Conservation (phyloP, 106 monocot species). For the Dactylorhiza incarnata region DNA sequence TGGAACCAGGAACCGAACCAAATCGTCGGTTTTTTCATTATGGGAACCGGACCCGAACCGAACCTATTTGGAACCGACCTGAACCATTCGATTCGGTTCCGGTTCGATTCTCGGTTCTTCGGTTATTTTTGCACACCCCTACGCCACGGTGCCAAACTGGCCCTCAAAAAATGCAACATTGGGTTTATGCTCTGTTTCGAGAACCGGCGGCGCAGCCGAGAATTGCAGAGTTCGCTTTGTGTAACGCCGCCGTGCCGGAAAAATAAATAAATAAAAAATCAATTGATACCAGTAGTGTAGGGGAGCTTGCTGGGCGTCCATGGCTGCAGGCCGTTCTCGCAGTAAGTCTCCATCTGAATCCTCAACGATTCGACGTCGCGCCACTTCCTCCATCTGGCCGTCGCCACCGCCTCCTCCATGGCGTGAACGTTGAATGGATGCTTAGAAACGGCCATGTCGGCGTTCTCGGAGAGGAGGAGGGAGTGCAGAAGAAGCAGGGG, state of each 20-base stretch:
- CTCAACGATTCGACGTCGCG: slow-evolving; percentile 46
- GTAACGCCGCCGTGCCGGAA: too few relatives aligned
- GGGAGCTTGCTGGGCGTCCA: slow-evolving; percentile 75
- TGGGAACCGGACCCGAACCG: too few relatives aligned
- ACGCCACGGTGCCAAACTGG: not conserved
- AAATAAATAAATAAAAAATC: not conserved
- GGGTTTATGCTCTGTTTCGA: not conserved
- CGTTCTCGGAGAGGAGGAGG: slow-evolving; percentile 35
- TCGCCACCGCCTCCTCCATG: slow-evolving; percentile 91
- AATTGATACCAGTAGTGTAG: slow-evolving; percentile 46
- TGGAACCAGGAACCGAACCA: too few relatives aligned
- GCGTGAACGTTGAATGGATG: slow-evolving; percentile 72
- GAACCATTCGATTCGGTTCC: too few relatives aligned
- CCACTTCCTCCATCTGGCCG: slow-evolving; percentile 85
- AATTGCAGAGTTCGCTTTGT: too few relatives aligned
- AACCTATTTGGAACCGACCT: too few relatives aligned
- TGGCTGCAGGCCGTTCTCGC: slow-evolving; percentile 62
- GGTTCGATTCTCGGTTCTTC: too few relatives aligned
- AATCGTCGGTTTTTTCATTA: too few relatives aligned
- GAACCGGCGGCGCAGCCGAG: too few relatives aligned
- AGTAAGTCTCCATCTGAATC: slow-evolving; percentile 85
- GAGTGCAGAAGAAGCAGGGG: slow-evolving; percentile 70
- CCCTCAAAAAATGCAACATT: not conserved
- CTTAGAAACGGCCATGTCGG: slow-evolving; percentile 76
- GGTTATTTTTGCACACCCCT: too few relatives aligned